phyloP scores from a whole-genome alignment of 192 early-diverging fungal species.

The Coemansia sp. region DNA sequence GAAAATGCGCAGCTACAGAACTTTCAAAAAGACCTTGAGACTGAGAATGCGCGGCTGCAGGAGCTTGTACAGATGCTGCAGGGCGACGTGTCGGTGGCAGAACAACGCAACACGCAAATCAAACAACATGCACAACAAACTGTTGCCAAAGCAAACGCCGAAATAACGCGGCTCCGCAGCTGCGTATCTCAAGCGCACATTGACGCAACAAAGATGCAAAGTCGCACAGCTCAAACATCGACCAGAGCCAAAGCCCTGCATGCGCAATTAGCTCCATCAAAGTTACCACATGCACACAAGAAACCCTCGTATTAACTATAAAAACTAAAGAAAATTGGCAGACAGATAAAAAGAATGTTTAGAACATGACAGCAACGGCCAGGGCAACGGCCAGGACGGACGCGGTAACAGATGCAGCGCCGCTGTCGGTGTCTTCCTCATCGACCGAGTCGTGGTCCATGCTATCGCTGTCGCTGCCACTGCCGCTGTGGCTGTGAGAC shows the following conservation, averaged over 20 bases:
- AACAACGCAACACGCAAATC: constrained; percentile 40
- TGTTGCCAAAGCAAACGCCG: constrained; percentile 37
- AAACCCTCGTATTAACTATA: constrained; percentile 1
- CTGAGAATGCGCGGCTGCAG: constrained; percentile 32
- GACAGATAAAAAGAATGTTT: background rate
- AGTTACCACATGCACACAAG: constrained; percentile 6
- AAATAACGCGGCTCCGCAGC: constrained; percentile 27
- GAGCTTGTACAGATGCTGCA: constrained; percentile 17
- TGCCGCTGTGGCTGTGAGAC: constrained; percentile 14
- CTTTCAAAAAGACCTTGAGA: background rate
- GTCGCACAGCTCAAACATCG: constrained; percentile 17
- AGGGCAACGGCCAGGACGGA: constrained; percentile 40
- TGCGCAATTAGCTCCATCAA: constrained; percentile 38
- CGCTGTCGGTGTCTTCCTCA: constrained; percentile 17
- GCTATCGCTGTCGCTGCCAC: constrained; percentile 13
- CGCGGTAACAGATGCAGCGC: constrained; percentile 27
- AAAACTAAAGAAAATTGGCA: background rate
- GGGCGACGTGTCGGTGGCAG: constrained; percentile 39
- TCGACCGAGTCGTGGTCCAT: background rate
- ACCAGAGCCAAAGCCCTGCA: constrained; percentile 27
- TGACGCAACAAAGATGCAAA: constrained; percentile 7
- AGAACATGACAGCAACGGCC: constrained; percentile 46
- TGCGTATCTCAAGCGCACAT: background rate
- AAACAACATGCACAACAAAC: constrained; percentile 45
- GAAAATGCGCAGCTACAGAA: too few relatives aligned